Base-by-base conservation (phyloP, 2,329 filamentous ascomycete species). In the Botryotinia convoluta region DNA sequence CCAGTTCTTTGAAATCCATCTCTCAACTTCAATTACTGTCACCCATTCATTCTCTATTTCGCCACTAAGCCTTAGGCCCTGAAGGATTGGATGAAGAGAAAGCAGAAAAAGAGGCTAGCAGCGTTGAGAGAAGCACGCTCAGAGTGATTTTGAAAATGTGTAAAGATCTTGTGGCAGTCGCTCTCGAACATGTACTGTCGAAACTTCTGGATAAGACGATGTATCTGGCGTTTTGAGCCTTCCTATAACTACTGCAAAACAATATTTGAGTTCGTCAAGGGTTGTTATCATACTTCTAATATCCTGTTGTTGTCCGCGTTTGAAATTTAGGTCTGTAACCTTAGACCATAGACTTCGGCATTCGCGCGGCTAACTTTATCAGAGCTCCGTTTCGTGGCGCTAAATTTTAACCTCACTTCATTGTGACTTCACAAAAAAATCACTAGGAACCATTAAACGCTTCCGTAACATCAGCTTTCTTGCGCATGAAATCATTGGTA, bases 211-310 rank as follows among this genome's bases (percentile, higher is more conserved):
- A n/a, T 2, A 14, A 51, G 12, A 3, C 26, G n/a, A 51, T n/a
- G 10, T 1, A 26, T 14, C 48, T 14, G 5, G 26, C 5, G 2
- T 51, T 51, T 51, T 16, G 12, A 14, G 5, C 26, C 2, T 14
- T 12, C 0, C 1, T 10, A 51, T 3, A 18, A 7, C 2, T 54
- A 29, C 6, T 18, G 0, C 6, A 6, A 18, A 29, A 18, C 1
- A 18, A 18, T 9, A 4, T 9, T 7, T 22, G 29, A 35, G 0
- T 14, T 22, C 8, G 0, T 35, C 8, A 22, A 22, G 29, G 1
- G 3, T 35, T 18, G 18, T 22, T 32, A 60, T 60, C 57, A 1
- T 12, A 12, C 29, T 20, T 18, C 22, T 35, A 2, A 35, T 22
- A 22, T 22, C 5, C 54, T 20, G 18, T 35, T 20, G 9, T 10